These are phyloP conservation scores for Nyssa sinensis DNA, from an alignment of 148 eudicot genomes.

Conservation along the genomic window DNA sequence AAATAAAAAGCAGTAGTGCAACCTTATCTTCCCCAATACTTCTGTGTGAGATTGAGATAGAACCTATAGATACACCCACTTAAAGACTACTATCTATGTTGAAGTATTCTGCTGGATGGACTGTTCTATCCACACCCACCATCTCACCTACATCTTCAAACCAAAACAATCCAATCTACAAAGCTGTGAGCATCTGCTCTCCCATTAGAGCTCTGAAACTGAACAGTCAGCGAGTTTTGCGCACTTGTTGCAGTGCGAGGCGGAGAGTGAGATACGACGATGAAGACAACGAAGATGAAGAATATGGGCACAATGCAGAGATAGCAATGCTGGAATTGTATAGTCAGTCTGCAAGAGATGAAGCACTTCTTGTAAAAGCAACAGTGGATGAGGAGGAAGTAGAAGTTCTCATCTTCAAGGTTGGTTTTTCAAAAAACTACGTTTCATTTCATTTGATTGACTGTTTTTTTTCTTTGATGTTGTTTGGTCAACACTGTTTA, in stretches of 20 bases:
- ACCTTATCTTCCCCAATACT: background rate
- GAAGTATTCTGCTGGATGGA: background rate
- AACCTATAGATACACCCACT: background rate
- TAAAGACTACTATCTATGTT: background rate
- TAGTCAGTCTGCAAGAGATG: constrained; percentile 51
- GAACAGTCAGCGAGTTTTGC: background rate
- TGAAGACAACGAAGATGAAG: constrained; percentile 31
- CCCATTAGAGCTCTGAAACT: constrained; percentile 8
- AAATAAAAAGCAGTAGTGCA: background rate
- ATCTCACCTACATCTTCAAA: background rate
- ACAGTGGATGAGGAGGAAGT: constrained; percentile 57
- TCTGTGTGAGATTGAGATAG: background rate
- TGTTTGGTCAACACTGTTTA: background rate
- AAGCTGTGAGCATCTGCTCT: background rate
- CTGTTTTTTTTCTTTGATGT: no score
- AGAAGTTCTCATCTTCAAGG: constrained; percentile 70
- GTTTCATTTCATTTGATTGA: no score
- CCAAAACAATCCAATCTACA: background rate
- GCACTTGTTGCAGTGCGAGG: constrained; percentile 30
- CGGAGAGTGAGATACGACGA: constrained; percentile 46
- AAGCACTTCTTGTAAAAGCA: constrained; percentile 65
- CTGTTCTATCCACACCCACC: background rate
- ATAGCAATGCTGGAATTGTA: constrained; percentile 63
- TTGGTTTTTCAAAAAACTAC: no score
- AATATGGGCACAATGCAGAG: constrained; percentile 56